Conservation (phyloP, 2,329 filamentous ascomycete genomes). For the Thyridium curvatum region DNA sequence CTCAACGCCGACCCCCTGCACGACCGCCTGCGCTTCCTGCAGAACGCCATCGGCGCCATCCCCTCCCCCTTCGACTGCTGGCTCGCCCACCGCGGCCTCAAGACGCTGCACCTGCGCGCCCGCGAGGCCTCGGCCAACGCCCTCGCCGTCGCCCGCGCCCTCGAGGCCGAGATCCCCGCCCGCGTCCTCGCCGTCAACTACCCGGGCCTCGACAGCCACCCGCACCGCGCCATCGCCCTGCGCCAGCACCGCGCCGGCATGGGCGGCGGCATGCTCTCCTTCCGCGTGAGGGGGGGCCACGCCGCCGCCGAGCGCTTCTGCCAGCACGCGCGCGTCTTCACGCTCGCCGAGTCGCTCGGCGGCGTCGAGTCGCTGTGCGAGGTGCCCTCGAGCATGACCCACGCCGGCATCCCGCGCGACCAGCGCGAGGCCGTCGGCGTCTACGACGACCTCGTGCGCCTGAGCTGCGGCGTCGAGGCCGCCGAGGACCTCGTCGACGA, state of each 20-base stretch:
- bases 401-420: slow-evolving; percentile 86
- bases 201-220: slow-evolving; percentile 82
- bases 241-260: slow-evolving; percentile 92
- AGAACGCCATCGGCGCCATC: slow-evolving; percentile 95
- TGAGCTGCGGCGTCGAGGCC: slow-evolving; percentile 95
- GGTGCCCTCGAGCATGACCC: slow-evolving; percentile 93
- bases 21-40: slow-evolving; percentile 77
- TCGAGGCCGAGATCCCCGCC: slow-evolving; percentile 61
- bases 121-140: slow-evolving; percentile 82
- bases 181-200: slow-evolving; percentile 92
- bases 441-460: slow-evolving; percentile 85
- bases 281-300: slow-evolving; percentile 84
- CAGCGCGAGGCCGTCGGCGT: slow-evolving; percentile 90
- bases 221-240: slow-evolving; percentile 74
- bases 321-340: slow-evolving; percentile 82
- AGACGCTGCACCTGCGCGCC: slow-evolving; percentile 91
- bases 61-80: slow-evolving; percentile 95
- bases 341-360: slow-evolving; percentile 80
- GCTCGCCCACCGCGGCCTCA: slow-evolving; percentile 94
- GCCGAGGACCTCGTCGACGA: slow-evolving; percentile 76
- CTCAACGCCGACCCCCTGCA: slow-evolving; percentile 83
- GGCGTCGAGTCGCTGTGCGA: slow-evolving; percentile 91
- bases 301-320: slow-evolving; percentile 88
- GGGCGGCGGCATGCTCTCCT: slow-evolving; percentile 96
- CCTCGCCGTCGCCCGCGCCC: slow-evolving; percentile 64